Evolutionary conservation across 140 eudicot genomes (phyloP), one percentile per base, ranked within the genome.

Genomic region (Bidens hawaiensis): DNA sequence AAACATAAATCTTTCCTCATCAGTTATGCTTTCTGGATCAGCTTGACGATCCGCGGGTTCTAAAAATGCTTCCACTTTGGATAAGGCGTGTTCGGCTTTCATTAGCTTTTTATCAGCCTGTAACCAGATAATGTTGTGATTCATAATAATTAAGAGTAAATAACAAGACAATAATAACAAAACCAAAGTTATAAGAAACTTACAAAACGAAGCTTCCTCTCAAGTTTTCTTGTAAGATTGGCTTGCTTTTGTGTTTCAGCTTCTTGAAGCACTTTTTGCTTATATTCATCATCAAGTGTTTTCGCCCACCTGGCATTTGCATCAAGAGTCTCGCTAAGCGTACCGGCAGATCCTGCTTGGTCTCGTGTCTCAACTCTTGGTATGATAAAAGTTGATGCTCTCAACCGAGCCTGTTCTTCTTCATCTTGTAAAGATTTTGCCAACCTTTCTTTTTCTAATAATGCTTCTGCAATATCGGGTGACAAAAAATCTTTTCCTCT

Each of bases 1-100:
- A 64, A 86, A 86, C 97, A 90, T 90, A 69, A 76, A 90, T 71
- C 97, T 72, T 76, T 86, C 97, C 66, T 86, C 97, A 53, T 90
- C 97, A n/a, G 84, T 81, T 56, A 90, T 76, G 78, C 87, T 86
- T 24, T 78, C 77, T 2, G 84, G 89, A 60, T 90, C 95, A 15
- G 82, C 82, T 19, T 72, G 65, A 41, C 69, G 69, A 66, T 86
- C 95, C 11, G 81, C 79, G 7, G 97, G 97, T 71, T 72, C 58
- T 52, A 90, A 73, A 65, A 79, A 81, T 63, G 82, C 83, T 73
- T 90, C 97, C 63, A 90, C 95, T 68, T 90, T 90, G 21, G 85
- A 67, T 67, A 90, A 79, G 56, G 83, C 80, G 8, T 78, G 51
- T 49, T 86, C 95, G 0, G 94, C 97, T 78, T 70, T 90, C 69